phyloP scores from a whole-genome alignment of 2,329 filamentous ascomycete genomes.

The Stagonosporopsis rhizophila region DNA sequence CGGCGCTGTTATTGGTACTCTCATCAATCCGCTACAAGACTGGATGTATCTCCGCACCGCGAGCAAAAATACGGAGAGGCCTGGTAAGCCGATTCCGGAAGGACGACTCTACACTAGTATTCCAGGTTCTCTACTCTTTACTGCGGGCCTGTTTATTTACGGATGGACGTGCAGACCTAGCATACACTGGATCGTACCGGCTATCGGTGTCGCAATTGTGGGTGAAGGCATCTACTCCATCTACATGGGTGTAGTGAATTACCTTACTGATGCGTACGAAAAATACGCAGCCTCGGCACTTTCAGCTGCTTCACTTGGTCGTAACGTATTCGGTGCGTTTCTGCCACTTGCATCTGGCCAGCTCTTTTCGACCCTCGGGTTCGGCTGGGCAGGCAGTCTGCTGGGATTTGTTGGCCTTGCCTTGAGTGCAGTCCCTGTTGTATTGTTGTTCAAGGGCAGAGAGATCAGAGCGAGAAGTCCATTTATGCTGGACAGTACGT shows the following conservation, averaged over 20 bases:
- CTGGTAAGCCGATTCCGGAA: conserved; percentile 53
- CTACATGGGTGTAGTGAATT: conserved; percentile 58
- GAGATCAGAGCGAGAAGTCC: conserved; percentile 48
- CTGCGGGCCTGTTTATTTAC: conserved; percentile 38
- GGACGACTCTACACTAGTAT: conserved; percentile 54
- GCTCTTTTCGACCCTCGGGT: conserved; percentile 52
- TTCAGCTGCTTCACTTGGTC: conserved; percentile 54
- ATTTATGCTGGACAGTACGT: conserved; percentile 46
- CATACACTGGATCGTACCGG: conserved; percentile 44
- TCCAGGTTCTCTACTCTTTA: conserved; percentile 50
- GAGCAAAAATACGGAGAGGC: conserved; percentile 45
- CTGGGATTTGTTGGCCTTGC: conserved; percentile 53
- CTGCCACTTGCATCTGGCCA: conserved; percentile 54
- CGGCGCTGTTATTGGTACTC: conserved; percentile 52
- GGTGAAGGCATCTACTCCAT: conserved; percentile 47
- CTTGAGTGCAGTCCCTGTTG: conserved; percentile 51
- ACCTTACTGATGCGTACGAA: conserved; percentile 57
- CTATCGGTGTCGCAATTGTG: conserved; percentile 34
- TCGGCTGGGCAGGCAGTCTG: conserved; percentile 53
- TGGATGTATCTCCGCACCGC: conserved; percentile 40
- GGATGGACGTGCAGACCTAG: conserved; percentile 42
- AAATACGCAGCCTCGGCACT: conserved; percentile 58
- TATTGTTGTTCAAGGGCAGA: conserved; percentile 52
- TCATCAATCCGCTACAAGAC: conserved; percentile 51
- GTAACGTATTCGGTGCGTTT: conserved; percentile 56